A percentile compares a stretch with the other conserved stretches of the same genome.
These are phyloP conservation scores for Hemisphaericaspora nanyangensis DNA, from an alignment of 805 yeast species.

Conservation along the genomic window DNA sequence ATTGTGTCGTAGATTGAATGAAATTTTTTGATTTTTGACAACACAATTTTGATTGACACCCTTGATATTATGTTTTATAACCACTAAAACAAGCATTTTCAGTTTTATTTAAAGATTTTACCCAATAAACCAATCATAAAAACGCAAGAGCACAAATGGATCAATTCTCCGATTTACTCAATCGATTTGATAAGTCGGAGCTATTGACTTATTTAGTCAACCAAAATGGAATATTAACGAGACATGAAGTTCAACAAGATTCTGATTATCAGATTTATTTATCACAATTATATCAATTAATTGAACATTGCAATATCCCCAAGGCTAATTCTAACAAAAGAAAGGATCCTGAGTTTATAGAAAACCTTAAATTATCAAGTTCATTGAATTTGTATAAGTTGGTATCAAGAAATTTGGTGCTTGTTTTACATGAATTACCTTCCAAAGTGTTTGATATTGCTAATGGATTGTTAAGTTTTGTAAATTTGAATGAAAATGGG, in stretches of 20 bases:
- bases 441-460: constrained; percentile 36
- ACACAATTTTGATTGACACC: too few relatives aligned
- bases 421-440: constrained; percentile 26
- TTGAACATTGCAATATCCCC: constrained; percentile 18
- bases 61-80: too few relatives aligned
- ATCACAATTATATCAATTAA: constrained; percentile 22
- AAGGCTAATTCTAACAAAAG: constrained; percentile 8
- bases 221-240: constrained; percentile 15
- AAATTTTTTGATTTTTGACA: too few relatives aligned
- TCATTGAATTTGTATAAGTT: constrained; percentile 22
- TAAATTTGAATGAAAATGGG: constrained; percentile 11
- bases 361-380: neutral
- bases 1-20: too few relatives aligned
- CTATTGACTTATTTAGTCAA: constrained; percentile 18
- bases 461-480: constrained; percentile 27
- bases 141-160: too few relatives aligned
- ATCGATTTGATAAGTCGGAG: constrained; percentile 15
- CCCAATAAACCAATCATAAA: too few relatives aligned
- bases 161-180: constrained; percentile 7
- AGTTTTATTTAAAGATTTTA: too few relatives aligned
- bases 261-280: constrained; percentile 15
- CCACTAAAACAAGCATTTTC: too few relatives aligned
- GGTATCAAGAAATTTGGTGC: constrained; percentile 24
- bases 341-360: constrained; percentile 1
- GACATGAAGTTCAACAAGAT: constrained; percentile 3